phyloP scores from a whole-genome alignment of 768 basidiomycete genomes.

The Rhodosporidiobolus odoratus region DNA sequence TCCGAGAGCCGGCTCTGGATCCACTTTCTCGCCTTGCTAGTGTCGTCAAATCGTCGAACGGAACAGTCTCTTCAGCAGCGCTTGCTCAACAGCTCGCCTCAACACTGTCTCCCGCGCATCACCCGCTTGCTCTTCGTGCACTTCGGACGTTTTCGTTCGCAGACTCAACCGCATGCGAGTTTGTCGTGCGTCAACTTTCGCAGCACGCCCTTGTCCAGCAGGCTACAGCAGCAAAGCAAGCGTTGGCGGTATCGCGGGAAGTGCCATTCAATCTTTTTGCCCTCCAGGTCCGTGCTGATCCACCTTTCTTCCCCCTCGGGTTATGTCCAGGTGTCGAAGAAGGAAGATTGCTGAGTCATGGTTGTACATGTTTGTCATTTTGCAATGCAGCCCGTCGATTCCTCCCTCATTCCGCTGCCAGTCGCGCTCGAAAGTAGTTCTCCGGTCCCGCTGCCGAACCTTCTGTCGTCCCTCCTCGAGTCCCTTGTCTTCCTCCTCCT shows the following conservation, averaged over 20 bases:
- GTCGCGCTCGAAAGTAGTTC: slow-evolving; percentile 9
- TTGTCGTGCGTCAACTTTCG: slow-evolving; percentile 9
- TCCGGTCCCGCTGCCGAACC: background rate
- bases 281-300: slow-evolving; percentile 51
- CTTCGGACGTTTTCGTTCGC: slow-evolving; percentile 11
- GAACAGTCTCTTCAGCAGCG: background rate
- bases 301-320: slow-evolving; percentile 2
- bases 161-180: background rate
- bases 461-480: slow-evolving; percentile 26
- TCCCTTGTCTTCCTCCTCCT: slow-evolving; percentile 13
- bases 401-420: slow-evolving; percentile 24
- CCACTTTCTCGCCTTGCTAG: slow-evolving; percentile 2
- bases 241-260: slow-evolving; percentile 43
- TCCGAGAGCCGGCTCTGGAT: slow-evolving; percentile 21
- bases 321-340: background rate
- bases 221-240: slow-evolving; percentile 30
- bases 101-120: slow-evolving; percentile 8
- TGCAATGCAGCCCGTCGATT: slow-evolving; percentile 46
- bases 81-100: slow-evolving; percentile 18
- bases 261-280: slow-evolving; percentile 49
- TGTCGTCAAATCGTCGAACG: background rate
- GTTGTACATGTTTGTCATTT: slow-evolving; percentile 38
- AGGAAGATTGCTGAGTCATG: slow-evolving; percentile 15
- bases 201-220: slow-evolving; percentile 43
- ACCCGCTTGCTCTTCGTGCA: slow-evolving; percentile 22